phyloP scores from a whole-genome alignment of 306 rosid species.

The Cajanus cajan region DNA sequence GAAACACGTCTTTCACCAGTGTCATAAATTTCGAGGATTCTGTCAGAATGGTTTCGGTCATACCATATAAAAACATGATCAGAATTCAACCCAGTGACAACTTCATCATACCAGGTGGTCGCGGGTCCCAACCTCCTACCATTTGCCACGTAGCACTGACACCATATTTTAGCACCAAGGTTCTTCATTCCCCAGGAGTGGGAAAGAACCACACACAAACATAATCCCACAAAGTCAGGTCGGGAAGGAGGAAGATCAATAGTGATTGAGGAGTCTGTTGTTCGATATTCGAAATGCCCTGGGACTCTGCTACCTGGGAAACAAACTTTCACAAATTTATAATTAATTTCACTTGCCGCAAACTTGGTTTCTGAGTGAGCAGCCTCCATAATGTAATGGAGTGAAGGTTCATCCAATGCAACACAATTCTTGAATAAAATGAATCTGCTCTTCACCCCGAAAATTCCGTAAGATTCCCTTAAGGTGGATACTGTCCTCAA shows the following conservation, averaged over 20 bases:
- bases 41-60: neutral
- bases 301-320: neutral
- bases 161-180: neutral
- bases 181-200: neutral
- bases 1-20: neutral
- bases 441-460: too few species aligned
- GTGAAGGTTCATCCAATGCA: neutral
- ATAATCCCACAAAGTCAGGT: neutral
- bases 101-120: neutral
- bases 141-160: neutral
- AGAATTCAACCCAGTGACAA: neutral
- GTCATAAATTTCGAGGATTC: neutral
- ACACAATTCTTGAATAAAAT: neutral
- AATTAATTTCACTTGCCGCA: neutral
- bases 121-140: neutral
- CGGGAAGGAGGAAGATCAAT: neutral
- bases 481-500: neutral
- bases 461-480: neutral
- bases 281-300: neutral
- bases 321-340: neutral
- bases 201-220: neutral
- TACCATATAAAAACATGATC: conserved; percentile 14
- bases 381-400: neutral
- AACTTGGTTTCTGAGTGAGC: neutral
- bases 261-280: neutral